Percentiles rank a stretch among this genome's conserved stretches.
These are phyloP conservation scores for Tetrastigma voinierianum DNA, from an alignment of 164 flowering plant species.

Conservation along the genomic window DNA sequence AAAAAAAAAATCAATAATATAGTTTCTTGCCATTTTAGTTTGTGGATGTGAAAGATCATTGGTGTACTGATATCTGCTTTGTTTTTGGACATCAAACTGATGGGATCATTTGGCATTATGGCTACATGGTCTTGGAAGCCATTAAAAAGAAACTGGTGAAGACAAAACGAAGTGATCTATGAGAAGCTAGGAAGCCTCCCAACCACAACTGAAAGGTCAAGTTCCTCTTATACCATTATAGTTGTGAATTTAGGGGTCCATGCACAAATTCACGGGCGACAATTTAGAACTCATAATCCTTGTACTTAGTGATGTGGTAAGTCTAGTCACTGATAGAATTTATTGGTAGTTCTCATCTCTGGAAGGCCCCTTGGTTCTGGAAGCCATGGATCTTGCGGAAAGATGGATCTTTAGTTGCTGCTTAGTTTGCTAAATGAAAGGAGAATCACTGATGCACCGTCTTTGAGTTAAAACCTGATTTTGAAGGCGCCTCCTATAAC, in stretches of 20 bases:
- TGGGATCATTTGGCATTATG: conserved; percentile 37
- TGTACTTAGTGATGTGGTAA: conserved; percentile 43
- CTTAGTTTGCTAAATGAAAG: conserved; percentile 79
- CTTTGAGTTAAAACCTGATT: conserved; percentile 70
- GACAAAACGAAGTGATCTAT: conserved; percentile 53
- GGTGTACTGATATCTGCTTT: no score
- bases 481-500: conserved; percentile 68
- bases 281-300: conserved; percentile 57
- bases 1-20: no score
- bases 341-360: conserved; percentile 64
- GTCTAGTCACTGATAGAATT: conserved; percentile 45
- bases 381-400: conserved; percentile 55
- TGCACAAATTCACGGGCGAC: conserved; percentile 70
- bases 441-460: conserved; percentile 68
- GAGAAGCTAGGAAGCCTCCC: conserved; percentile 61
- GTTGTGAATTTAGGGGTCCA: conserved; percentile 76
- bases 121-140: conserved; percentile 79
- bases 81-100: not conserved
- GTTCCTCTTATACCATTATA: conserved; percentile 68
- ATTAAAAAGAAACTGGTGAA: conserved; percentile 57
- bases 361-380: conserved; percentile 77
- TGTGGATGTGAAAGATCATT: no score
- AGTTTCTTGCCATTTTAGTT: no score
- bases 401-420: conserved; percentile 67
- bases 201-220: conserved; percentile 36